A percentile compares a stretch with the other conserved stretches of the same genome.
These are phyloP conservation scores for Xylariaceae sp. DNA, from an alignment of 2,329 filamentous ascomycete genomes.

Conservation along the genomic window DNA sequence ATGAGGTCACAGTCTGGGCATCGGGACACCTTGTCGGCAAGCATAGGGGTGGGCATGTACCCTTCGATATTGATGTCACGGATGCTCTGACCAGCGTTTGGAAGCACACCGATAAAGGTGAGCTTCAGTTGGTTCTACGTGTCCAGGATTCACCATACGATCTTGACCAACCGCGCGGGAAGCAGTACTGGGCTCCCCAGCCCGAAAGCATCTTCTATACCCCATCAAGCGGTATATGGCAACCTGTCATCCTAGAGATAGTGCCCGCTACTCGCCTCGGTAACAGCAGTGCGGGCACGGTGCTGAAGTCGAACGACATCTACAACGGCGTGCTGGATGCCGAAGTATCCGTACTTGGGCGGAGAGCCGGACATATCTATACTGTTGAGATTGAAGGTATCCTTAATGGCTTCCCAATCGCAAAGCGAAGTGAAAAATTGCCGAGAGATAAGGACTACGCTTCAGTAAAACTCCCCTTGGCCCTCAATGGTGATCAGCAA, in stretches of 20 bases:
- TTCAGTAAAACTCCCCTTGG: constrained; percentile 44
- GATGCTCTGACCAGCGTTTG: constrained; percentile 36
- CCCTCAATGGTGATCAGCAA: constrained; percentile 39
- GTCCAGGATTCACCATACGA: constrained; percentile 61
- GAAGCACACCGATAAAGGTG: constrained; percentile 25
- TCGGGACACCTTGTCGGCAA: constrained; percentile 47
- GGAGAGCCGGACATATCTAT: constrained; percentile 42
- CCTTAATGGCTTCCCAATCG: constrained; percentile 45
- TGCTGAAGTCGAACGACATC: constrained; percentile 52
- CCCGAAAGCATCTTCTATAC: constrained; percentile 58
- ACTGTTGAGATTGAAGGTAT: constrained; percentile 50
- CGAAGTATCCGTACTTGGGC: constrained; percentile 44
- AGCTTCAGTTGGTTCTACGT: constrained; percentile 47
- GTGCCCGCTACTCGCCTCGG: constrained; percentile 49
- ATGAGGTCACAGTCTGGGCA: constrained; percentile 54
- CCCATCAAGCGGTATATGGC: constrained; percentile 54
- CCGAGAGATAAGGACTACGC: constrained; percentile 46
- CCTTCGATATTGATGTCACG: constrained; percentile 53
- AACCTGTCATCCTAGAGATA: constrained; percentile 52
- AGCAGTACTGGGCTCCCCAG: constrained; percentile 60
- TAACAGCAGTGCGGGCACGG: constrained; percentile 53
- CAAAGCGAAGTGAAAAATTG: constrained; percentile 40
- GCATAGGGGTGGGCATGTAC: constrained; percentile 56
- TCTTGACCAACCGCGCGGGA: constrained; percentile 59
- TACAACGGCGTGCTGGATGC: constrained; percentile 46